These are phyloP conservation scores for Penicillium verhagenii DNA, from an alignment of 495 filamentous ascomycete genomes.

Conservation along the genomic window DNA sequence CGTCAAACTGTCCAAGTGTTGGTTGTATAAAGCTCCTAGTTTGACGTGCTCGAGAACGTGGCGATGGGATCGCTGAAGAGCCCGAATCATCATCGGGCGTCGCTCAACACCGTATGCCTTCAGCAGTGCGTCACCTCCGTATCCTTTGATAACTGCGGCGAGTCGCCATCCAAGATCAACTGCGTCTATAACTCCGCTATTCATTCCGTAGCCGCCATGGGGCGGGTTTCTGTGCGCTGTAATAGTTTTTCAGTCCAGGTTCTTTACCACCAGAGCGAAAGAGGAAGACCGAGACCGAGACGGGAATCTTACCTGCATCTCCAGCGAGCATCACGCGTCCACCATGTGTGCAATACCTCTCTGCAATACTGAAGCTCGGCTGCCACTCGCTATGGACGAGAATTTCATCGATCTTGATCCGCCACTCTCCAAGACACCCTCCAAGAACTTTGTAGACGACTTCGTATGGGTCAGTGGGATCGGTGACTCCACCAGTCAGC, in stretches of 20 bases:
- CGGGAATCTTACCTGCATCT: no score
- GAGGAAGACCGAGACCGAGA: no score
- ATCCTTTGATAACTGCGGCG: neutral
- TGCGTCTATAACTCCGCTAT: conserved; percentile 33
- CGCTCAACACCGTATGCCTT: neutral
- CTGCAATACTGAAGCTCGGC: conserved; percentile 1
- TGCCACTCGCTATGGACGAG: neutral
- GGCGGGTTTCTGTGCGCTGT: conserved; percentile 52
- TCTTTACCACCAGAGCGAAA: no score
- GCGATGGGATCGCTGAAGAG: neutral
- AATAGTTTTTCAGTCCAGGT: no score
- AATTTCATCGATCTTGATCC: neutral
- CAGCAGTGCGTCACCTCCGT: neutral
- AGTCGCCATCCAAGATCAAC: conserved; percentile 31
- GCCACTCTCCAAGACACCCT: conserved; percentile 6
- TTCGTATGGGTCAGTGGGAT: conserved; percentile 16
- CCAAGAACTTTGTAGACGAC: conserved; percentile 25
- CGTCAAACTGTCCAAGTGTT: neutral
- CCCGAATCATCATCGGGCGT: neutral
- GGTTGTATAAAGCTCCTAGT: no score
- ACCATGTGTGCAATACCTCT: neutral
- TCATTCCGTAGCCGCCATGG: conserved; percentile 37
- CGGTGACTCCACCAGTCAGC: conserved; percentile 1
- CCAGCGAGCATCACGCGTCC: conserved; percentile 50
- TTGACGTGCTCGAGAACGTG: neutral